Conservation (phyloP, 2,329 filamentous ascomycete species). For the Apiospora saccharicola region DNA sequence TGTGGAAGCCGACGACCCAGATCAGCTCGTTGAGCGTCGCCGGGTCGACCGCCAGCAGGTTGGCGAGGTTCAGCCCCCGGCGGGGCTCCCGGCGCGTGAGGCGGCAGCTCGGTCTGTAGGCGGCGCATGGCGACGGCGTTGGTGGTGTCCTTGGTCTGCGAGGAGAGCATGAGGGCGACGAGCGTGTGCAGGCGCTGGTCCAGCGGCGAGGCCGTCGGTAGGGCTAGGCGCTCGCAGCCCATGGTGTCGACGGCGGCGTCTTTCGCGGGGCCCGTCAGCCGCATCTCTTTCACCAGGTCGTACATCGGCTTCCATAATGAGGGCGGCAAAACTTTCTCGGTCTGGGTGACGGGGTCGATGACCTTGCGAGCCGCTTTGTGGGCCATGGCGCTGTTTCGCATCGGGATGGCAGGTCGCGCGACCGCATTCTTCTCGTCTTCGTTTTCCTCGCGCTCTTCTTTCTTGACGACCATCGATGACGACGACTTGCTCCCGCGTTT, state of each 20-base stretch:
- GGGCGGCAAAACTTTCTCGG: slow-evolving; percentile 35
- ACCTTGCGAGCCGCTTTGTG: slow-evolving; percentile 40
- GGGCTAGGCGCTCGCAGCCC: slow-evolving; percentile 85
- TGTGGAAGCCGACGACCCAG: slow-evolving; percentile 88
- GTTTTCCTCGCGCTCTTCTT: slow-evolving; percentile 29
- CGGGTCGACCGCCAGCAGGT: slow-evolving; percentile 76
- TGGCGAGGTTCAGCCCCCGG: slow-evolving; percentile 73
- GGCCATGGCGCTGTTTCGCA: slow-evolving; percentile 24
- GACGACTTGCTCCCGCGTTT: not conserved
- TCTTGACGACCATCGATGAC: not conserved
- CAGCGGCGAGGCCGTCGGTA: slow-evolving; percentile 54
- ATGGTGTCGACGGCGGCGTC: slow-evolving; percentile 95
- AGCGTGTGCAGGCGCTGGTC: slow-evolving; percentile 85
- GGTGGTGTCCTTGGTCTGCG: slow-evolving; percentile 92
- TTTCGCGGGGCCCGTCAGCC: slow-evolving; percentile 61
- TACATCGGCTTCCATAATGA: slow-evolving; percentile 78
- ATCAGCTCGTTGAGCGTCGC: slow-evolving; percentile 75
- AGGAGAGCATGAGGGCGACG: slow-evolving; percentile 87
- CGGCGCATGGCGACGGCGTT: slow-evolving; percentile 83
- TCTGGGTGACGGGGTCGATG: slow-evolving; percentile 33
- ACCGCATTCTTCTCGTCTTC: slow-evolving; percentile 24
- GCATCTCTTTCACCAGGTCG: slow-evolving; percentile 79
- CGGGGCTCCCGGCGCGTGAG: slow-evolving; percentile 51
- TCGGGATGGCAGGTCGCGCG: slow-evolving; percentile 9
- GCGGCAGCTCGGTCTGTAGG: slow-evolving; percentile 76